Conservation (phyloP, 75 land plant species). For the Cryptomeria japonica region DNA sequence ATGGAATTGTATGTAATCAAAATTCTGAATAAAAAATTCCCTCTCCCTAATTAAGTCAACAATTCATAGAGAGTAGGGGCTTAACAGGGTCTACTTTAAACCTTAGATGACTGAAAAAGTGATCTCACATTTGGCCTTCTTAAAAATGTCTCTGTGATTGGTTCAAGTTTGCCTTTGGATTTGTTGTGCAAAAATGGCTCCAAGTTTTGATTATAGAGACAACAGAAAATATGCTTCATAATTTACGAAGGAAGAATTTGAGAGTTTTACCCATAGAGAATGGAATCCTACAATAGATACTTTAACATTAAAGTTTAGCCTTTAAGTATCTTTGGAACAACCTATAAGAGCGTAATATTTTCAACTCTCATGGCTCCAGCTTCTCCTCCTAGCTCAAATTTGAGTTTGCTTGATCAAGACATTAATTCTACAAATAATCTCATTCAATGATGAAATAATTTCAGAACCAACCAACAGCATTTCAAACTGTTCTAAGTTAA, state of each 20-base stretch:
- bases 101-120: too few species aligned
- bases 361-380: neutral
- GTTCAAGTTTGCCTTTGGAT: neutral
- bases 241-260: neutral
- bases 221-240: neutral
- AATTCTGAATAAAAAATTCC: too few species aligned
- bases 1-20: too few species aligned
- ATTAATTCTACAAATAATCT: neutral
- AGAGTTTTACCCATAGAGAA: neutral
- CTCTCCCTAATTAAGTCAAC: too few species aligned
- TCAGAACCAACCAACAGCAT: neutral
- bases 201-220: neutral
- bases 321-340: neutral
- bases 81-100: too few species aligned
- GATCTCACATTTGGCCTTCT: neutral
- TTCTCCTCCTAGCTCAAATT: neutral
- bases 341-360: neutral
- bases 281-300: neutral
- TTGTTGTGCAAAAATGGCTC: neutral
- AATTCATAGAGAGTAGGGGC: too few species aligned
- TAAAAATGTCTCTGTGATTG: neutral
- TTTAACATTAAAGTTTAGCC: neutral
- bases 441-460: neutral
- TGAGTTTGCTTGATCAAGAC: neutral
- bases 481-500: neutral